phyloP scores from a whole-genome alignment of 768 basidiomycete genomes.

The Phaffia australis region DNA sequence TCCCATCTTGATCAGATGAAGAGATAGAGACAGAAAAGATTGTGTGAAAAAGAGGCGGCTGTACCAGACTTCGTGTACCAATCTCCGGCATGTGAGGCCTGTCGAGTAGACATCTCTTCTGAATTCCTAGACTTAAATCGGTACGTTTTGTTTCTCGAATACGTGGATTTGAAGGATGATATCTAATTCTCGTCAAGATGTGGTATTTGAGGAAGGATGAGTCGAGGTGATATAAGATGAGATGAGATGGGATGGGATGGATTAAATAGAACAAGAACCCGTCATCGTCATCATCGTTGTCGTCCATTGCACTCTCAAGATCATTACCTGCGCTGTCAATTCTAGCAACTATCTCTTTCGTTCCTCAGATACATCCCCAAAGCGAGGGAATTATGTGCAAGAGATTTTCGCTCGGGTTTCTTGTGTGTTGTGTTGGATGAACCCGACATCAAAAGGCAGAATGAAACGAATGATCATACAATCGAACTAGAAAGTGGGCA shows the following conservation, averaged over 20 bases:
- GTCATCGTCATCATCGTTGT: not conserved
- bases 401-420: not conserved
- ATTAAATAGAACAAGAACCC: not conserved
- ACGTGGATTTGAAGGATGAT: too few relatives aligned
- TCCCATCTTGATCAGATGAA: slow-evolving; percentile 21
- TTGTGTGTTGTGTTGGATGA: not conserved
- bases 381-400: not conserved
- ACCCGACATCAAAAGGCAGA: not conserved
- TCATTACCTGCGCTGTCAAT: not conserved
- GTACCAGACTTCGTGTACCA: slow-evolving; percentile 75
- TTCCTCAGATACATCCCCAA: not conserved
- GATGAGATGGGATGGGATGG: not conserved
- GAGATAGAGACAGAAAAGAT: not conserved
- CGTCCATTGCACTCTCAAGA: not conserved
- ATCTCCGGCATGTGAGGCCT: slow-evolving; percentile 72
- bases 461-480: not conserved
- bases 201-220: too few relatives aligned
- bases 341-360: not conserved
- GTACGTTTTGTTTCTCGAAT: too few relatives aligned
- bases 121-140: too few relatives aligned
- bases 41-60: slow-evolving; percentile 18
- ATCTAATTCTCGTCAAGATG: too few relatives aligned
- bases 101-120: slow-evolving; percentile 20
- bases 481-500: not conserved
- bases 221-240: too few relatives aligned